Evolutionary conservation across 768 basidiomycete genomes (phyloP).

Genomic region (Dacryopinax primogenitus): DNA sequence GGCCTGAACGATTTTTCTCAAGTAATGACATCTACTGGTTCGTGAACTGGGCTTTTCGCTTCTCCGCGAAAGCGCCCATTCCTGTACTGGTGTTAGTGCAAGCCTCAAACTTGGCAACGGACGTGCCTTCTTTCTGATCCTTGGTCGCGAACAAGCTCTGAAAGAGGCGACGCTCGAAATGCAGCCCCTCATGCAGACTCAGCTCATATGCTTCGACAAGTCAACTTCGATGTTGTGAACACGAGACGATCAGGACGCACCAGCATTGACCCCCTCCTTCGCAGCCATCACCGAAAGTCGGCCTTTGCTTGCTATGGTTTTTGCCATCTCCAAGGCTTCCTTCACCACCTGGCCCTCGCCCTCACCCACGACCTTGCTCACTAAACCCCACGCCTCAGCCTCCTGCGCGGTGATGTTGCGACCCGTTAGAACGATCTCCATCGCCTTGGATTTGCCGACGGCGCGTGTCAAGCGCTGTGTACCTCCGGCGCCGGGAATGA

Average conservation of each 20-base stretch:
- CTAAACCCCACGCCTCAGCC: slow-evolving; percentile 77
- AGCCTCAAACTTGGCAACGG: neutral
- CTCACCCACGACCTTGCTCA: slow-evolving; percentile 64
- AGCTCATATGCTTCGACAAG: slow-evolving; percentile 57
- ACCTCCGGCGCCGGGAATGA: slow-evolving; percentile 90
- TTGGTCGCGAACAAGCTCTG: slow-evolving; percentile 83
- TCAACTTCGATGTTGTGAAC: neutral
- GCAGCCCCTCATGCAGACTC: slow-evolving; percentile 65
- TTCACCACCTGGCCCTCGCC: slow-evolving; percentile 69
- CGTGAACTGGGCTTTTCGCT: slow-evolving; percentile 75
- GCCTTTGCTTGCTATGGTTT: slow-evolving; percentile 67
- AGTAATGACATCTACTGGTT: slow-evolving; percentile 32
- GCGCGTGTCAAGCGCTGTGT: slow-evolving; percentile 77
- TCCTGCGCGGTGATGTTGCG: slow-evolving; percentile 66
- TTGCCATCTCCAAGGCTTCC: slow-evolving; percentile 72
- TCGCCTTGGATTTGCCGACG: slow-evolving; percentile 84
- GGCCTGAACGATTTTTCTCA: neutral
- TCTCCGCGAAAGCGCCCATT: slow-evolving; percentile 90
- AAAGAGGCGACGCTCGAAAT: slow-evolving; percentile 81
- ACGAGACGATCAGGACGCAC: slow-evolving; percentile 29
- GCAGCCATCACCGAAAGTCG: slow-evolving; percentile 40
- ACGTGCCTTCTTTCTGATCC: slow-evolving; percentile 86
- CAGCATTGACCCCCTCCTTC: slow-evolving; percentile 89
- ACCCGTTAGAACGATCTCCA: slow-evolving; percentile 90
- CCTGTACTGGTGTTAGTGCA: slow-evolving; percentile 37